phyloP scores from a whole-genome alignment of 2,329 filamentous ascomycete genomes.

The Penicillium hesseltinei region DNA sequence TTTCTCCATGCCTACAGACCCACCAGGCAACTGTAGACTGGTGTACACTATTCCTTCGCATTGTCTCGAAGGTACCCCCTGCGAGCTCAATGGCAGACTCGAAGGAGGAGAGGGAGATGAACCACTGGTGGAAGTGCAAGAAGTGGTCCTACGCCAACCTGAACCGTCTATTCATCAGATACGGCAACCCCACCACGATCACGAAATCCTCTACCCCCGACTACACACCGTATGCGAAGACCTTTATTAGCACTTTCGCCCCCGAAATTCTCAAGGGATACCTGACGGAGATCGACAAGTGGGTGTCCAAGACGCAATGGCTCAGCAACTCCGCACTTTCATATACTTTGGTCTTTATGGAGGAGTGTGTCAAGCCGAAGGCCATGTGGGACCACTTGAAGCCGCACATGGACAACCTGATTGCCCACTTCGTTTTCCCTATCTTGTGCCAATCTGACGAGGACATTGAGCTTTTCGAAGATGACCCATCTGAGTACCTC shows the following conservation, averaged over 20 bases:
- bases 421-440: conserved; percentile 93
- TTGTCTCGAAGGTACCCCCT: conserved; percentile 81
- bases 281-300: conserved; percentile 91
- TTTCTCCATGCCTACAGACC: conserved; percentile 73
- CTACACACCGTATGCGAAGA: conserved; percentile 79
- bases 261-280: conserved; percentile 96
- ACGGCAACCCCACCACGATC: conserved; percentile 79
- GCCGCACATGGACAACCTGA: conserved; percentile 86
- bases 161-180: conserved; percentile 93
- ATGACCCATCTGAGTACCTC: conserved; percentile 93
- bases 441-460: conserved; percentile 89
- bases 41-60: conserved; percentile 91
- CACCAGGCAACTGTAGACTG: conserved; percentile 85
- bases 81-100: conserved; percentile 75
- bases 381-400: conserved; percentile 94
- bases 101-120: conserved; percentile 79
- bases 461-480: conserved; percentile 89
- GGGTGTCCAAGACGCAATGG: conserved; percentile 93
- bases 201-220: conserved; percentile 72
- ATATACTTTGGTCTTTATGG: conserved; percentile 90
- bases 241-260: conserved; percentile 86
- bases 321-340: conserved; percentile 90
- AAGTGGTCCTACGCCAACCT: conserved; percentile 99
- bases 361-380: conserved; percentile 96
- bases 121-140: conserved; percentile 99